These are phyloP conservation scores for Sambucus nigra DNA, from an alignment of 129 eudicot genomes.

Conservation along the genomic window DNA sequence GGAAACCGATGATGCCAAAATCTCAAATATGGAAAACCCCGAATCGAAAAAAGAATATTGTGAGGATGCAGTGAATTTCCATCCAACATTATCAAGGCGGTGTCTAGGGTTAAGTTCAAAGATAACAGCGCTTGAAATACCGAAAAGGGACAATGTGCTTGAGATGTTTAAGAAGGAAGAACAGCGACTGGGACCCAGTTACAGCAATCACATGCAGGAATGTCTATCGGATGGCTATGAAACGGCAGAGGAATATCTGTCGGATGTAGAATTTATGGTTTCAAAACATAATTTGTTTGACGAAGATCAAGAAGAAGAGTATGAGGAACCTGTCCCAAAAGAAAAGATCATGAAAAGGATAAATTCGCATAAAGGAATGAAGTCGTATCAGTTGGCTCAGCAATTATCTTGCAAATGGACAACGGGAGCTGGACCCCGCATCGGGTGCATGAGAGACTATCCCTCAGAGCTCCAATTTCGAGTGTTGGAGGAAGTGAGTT, in stretches of 20 bases:
- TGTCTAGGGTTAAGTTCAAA: constrained; percentile 27
- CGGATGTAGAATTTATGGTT: constrained; percentile 39
- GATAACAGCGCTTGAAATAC: constrained; percentile 48
- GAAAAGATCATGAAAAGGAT: constrained; percentile 59
- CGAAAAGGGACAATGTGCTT: constrained; percentile 32
- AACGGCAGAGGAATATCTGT: constrained; percentile 52
- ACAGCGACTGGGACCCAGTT: neutral
- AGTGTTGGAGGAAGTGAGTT: constrained; percentile 57
- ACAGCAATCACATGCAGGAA: constrained; percentile 1
- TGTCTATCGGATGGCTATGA: constrained; percentile 42
- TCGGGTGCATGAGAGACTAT: constrained; percentile 79
- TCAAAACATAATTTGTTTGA: constrained; percentile 59
- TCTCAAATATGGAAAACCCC: constrained; percentile 12
- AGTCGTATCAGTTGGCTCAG: constrained; percentile 52
- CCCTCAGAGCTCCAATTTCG: constrained; percentile 59
- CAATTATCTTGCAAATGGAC: constrained; percentile 64
- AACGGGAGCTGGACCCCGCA: constrained; percentile 85
- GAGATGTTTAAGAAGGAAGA: constrained; percentile 39
- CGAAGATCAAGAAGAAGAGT: constrained; percentile 35
- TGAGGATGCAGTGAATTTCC: constrained; percentile 17
- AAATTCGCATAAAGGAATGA: constrained; percentile 56
- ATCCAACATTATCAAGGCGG: constrained; percentile 16
- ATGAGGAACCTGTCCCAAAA: constrained; percentile 33
- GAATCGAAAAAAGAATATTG: constrained; percentile 18
- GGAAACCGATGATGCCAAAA: constrained; percentile 14